Base-by-base conservation (phyloP, 2,329 filamentous ascomycete species). In the Xylariaceae sp. region DNA sequence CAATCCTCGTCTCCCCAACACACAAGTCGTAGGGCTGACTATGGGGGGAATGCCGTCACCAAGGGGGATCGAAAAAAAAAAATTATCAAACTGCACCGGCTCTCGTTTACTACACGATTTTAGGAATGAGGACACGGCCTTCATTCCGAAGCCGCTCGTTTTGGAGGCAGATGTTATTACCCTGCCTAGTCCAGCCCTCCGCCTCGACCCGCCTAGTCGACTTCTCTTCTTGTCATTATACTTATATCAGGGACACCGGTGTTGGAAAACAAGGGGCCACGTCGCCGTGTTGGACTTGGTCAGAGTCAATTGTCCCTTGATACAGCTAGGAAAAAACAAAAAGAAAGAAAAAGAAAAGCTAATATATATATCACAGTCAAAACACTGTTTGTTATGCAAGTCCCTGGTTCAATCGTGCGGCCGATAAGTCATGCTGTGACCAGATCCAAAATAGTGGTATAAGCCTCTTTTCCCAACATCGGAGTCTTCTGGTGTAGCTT, bases 211-310 rank as follows among this genome's bases (percentile, higher is more conserved):
- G 26, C 51, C 52, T 46, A 59, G 54, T 56, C 55, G 57, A 52
- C 44, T 52, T 59, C 55, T 54, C 53, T 65, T 62, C 61, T 61
- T 63, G 60, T 64, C 60, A 60, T 63, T 67, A 64, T 66, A 65
- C 59, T 59, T 64, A 61, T 60, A 63, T 60, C 50, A 55, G 60
- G 64, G 61, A 55, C 59, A 61, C 59, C 57, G 65, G 65, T 65
- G 64, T 67, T 65, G 64, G 64, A 65, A 65, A 66, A 65, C 19
- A 61, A 60, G 35, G 61, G 64, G 58, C 60, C 65, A 65, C 66
- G 66, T 64, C 65, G 67, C 55, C 64, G 60, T 64, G 62, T 66
- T 58, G 60, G 63, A 64, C 63, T 64, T 64, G 62, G 62, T 63
- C 62, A 60, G 62, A 66, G 64, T 19, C 19, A 19, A 19, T 19